phyloP scores from a whole-genome alignment of 768 basidiomycete species.

The Leccinum subtestaceum region DNA sequence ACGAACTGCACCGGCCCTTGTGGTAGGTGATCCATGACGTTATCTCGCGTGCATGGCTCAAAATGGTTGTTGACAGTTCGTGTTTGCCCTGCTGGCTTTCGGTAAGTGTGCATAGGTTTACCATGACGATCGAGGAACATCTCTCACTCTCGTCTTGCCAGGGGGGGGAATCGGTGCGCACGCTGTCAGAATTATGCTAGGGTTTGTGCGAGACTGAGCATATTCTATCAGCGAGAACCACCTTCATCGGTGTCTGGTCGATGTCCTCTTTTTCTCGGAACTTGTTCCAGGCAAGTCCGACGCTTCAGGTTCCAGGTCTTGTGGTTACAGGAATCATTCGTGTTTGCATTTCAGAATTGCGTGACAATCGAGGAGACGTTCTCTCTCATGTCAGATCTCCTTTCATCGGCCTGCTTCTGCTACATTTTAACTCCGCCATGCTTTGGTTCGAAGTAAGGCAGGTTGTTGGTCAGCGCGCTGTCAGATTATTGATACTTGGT shows the following conservation, averaged over 20 bases:
- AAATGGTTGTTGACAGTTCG: constrained; percentile 1
- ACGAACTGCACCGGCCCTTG: constrained; percentile 9
- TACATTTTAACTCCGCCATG: constrained; percentile 12
- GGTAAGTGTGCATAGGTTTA: constrained; percentile 3
- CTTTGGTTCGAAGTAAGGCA: constrained; percentile 7
- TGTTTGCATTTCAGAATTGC: constrained; percentile 1
- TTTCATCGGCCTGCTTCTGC: constrained; percentile 14
- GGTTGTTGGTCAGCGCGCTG: not conserved
- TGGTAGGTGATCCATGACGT: constrained; percentile 4
- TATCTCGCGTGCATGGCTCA: not conserved
- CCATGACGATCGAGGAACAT: not conserved
- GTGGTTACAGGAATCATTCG: not conserved
- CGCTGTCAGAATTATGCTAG: not conserved
- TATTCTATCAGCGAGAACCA: constrained; percentile 10
- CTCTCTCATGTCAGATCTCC: constrained; percentile 14
- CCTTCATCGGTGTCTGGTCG: constrained; percentile 10
- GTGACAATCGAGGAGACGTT: constrained; percentile 14
- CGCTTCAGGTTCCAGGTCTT: not conserved
- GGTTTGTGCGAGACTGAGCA: constrained; percentile 4
- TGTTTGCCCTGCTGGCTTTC: constrained; percentile 9
- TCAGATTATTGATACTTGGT: not conserved
- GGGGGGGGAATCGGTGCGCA: constrained; percentile 8
- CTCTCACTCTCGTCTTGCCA: not conserved
- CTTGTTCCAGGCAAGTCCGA: constrained; percentile 10
- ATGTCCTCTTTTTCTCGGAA: not conserved